Percentiles rank a stretch among this genome's conserved stretches.
Conservation (phyloP, 1,284 basidiomycete species). For the Wolfiporia cocos region DNA sequence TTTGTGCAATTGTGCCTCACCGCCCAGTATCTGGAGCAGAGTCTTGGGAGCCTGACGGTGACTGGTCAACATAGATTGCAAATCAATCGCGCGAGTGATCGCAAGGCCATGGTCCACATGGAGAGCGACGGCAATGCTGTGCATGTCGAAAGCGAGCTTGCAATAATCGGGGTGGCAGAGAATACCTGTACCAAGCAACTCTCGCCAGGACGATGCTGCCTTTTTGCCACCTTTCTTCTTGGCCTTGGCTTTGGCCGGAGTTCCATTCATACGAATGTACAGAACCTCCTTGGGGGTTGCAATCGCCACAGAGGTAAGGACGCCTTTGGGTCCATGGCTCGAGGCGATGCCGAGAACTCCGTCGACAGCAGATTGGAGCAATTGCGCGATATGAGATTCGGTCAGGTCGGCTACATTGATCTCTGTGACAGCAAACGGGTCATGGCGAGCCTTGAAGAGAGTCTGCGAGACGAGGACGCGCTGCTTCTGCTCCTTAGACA, state of each 20-base stretch:
- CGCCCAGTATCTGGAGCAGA: conserved; percentile 7
- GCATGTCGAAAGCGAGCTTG: conserved; percentile 37
- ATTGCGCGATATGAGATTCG: no score
- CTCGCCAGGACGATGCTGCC: no score
- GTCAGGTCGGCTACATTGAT: no score
- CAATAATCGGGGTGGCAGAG: conserved; percentile 9
- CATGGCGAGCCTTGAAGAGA: no score
- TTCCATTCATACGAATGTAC: conserved; percentile 22
- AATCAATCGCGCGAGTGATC: conserved; percentile 39
- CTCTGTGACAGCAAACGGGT: no score
- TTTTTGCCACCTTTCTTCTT: no score
- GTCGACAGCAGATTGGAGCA: no score
- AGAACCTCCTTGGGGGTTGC: conserved; percentile 28
- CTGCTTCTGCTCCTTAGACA: no score
- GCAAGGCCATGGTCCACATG: conserved; percentile 28
- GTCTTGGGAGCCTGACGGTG: conserved; percentile 3
- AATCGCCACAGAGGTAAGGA: conserved; percentile 31
- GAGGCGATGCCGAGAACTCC: conserved; percentile 36
- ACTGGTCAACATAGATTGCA: conserved; percentile 19
- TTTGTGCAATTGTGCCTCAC: conserved; percentile 5
- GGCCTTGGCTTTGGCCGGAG: no score
- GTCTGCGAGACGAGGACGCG: no score
- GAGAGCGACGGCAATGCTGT: conserved; percentile 33
- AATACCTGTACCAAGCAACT: conserved; percentile 6
- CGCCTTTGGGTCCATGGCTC: conserved; percentile 27